Base-by-base conservation (phyloP, 805 yeast species). In the Novakomyces olei region DNA sequence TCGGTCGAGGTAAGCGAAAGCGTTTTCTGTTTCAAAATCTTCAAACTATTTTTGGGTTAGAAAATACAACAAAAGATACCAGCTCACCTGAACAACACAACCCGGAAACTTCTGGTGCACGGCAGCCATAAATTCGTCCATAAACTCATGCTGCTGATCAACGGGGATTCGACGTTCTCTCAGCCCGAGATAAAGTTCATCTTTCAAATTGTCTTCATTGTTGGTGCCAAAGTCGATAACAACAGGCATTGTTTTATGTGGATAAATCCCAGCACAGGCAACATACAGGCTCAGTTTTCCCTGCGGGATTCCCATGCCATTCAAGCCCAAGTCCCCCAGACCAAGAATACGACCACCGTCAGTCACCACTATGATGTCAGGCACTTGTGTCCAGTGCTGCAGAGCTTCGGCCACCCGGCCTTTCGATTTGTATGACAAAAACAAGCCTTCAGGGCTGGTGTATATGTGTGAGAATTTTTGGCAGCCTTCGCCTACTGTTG, bases 301-400 rank as follows among this genome's bases (percentile, higher is more conserved):
- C 43, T 75, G 71, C 36, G 85, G 64, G 37, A 77, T 77, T 57
- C 91, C 67, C 35, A 74, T 61, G 54, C 81, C 83, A 49, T 85
- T 85, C 30, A 73, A 80, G 55, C 92, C 91, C 57, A 76, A 88
- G 50, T 77, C 91, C 42, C 92, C 92, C 45, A 77, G 75, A 41
- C 92, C 92, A 42, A 77, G 61, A 40, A 77, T 77, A 43, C 88
- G 91, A 50, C 75, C 88, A 45, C 88, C 81, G 49, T 77, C 92
- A 17, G 79, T 65, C 3, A 77, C 78, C 36, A 76, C 88, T 37
- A 77, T 69, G 54, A 22, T 22, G 9, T 22, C 25, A 10, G 25
- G 25, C 9, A 22, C 25, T 22, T 22, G 9, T 22, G 25, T 12
- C 25, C 25, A 22, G 12, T 22, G 12, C n/a, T 22, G 12, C n/a